A percentile compares a stretch with the other conserved stretches of the same genome.
phyloP scores from a whole-genome alignment of 306 rosid genomes.

The Corylus avellana region DNA sequence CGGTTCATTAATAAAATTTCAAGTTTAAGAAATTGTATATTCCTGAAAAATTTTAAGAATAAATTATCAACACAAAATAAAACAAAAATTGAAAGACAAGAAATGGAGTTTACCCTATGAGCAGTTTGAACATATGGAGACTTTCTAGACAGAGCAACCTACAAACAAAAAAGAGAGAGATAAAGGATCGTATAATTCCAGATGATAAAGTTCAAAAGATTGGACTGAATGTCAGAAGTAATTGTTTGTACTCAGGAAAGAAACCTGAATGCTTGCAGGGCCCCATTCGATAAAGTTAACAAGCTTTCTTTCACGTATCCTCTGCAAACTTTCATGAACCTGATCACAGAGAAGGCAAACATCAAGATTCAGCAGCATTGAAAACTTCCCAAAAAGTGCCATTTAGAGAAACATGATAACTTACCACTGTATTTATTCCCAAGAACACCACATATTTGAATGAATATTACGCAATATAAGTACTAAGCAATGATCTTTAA shows the following conservation, averaged over 20 bases:
- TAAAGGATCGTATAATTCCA: slow-evolving; percentile 13
- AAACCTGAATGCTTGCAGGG: slow-evolving; percentile 98
- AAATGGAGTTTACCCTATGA: slow-evolving; percentile 64
- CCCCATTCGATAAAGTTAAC: slow-evolving; percentile 99
- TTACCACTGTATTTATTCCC: background rate
- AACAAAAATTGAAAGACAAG: slow-evolving; percentile 9
- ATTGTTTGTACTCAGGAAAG: slow-evolving; percentile 21
- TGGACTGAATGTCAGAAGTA: slow-evolving; percentile 19
- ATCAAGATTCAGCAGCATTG: slow-evolving; percentile 20
- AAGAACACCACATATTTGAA: background rate
- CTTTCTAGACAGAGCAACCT: slow-evolving; percentile 98
- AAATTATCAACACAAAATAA: background rate
- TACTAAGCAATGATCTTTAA: background rate
- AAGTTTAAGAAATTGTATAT: background rate
- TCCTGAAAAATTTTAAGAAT: background rate
- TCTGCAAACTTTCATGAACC: slow-evolving; percentile 99
- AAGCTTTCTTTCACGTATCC: slow-evolving; percentile 97
- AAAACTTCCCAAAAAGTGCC: slow-evolving; percentile 7
- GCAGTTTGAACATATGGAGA: slow-evolving; percentile 99
- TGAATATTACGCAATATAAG: background rate
- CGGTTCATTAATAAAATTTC: background rate
- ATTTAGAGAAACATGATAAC: background rate
- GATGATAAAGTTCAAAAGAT: slow-evolving; percentile 15
- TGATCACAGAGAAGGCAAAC: slow-evolving; percentile 40
- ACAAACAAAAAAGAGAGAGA: slow-evolving; percentile 9